Evolutionary conservation across 2,329 filamentous ascomycete species (phyloP).

Genomic region (Fusarium sp.): DNA sequence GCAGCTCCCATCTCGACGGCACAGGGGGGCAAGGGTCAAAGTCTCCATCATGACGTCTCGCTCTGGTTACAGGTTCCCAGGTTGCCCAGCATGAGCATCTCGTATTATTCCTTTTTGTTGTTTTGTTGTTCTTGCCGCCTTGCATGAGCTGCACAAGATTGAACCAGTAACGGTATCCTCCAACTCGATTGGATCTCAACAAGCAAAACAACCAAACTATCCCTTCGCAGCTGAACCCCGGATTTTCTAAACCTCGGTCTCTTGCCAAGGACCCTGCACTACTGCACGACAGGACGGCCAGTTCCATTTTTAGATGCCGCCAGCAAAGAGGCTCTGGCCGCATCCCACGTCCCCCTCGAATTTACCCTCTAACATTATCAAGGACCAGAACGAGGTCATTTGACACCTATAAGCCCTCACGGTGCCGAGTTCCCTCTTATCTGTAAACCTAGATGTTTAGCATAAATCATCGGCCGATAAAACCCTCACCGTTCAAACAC

Average conservation of each 20-base stretch:
- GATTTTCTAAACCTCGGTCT: conserved; percentile 15
- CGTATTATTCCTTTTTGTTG: not conserved
- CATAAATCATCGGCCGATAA: not conserved
- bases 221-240: conserved; percentile 7
- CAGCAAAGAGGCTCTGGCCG: conserved; percentile 23
- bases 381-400: not conserved
- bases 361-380: conserved; percentile 3
- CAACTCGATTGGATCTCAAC: not conserved
- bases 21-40: not conserved
- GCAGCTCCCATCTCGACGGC: conserved; percentile 7
- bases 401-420: not conserved
- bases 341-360: conserved; percentile 9
- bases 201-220: not conserved
- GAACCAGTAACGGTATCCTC: not conserved
- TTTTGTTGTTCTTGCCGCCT: not conserved
- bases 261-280: conserved; percentile 27
- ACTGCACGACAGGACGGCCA: conserved; percentile 27
- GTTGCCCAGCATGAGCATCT: conserved; percentile 18
- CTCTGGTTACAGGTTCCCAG: not conserved
- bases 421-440: not conserved
- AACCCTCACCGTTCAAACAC: not conserved
- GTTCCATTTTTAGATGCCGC: conserved; percentile 39
- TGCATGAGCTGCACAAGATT: conserved; percentile 1
- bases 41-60: conserved; percentile 28
- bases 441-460: not conserved